Percentiles rank a stretch among this genome's conserved stretches.
Evolutionary conservation across 805 yeast genomes (phyloP).

Genomic region (Blastobotrys mokoenaii): DNA sequence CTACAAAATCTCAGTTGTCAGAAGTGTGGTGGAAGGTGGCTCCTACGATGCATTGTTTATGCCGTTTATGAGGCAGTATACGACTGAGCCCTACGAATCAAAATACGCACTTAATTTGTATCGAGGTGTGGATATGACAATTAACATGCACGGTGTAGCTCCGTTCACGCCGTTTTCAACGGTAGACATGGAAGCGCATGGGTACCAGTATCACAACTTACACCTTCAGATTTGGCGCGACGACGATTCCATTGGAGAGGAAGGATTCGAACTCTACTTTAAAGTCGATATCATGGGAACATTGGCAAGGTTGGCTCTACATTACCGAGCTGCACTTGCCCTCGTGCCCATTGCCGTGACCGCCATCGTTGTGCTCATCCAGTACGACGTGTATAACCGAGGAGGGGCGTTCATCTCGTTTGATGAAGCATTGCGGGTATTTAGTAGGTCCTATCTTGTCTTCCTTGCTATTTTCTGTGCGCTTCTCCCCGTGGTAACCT

Average conservation of each 20-base stretch:
- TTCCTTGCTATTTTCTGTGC: slow-evolving; percentile 26
- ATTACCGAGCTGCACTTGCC: slow-evolving; percentile 70
- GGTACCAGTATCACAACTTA: not conserved
- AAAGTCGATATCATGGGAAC: slow-evolving; percentile 48
- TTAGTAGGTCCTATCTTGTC: slow-evolving; percentile 27
- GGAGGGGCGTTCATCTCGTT: slow-evolving; percentile 36
- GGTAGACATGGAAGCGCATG: not conserved
- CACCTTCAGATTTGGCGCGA: slow-evolving; percentile 4
- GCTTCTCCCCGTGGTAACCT: slow-evolving; percentile 17
- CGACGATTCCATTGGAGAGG: slow-evolving; percentile 1
- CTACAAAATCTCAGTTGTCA: slow-evolving; percentile 32
- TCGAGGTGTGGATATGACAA: slow-evolving; percentile 29
- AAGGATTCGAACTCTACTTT: not conserved
- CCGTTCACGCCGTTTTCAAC: slow-evolving; percentile 13
- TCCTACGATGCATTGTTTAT: slow-evolving; percentile 30
- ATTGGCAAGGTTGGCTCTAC: slow-evolving; percentile 57
- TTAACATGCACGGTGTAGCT: slow-evolving; percentile 11
- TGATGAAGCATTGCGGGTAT: slow-evolving; percentile 36
- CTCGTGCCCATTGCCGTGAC: slow-evolving; percentile 60
- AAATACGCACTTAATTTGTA: slow-evolving; percentile 65
- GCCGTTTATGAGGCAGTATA: slow-evolving; percentile 63
- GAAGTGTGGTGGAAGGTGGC: slow-evolving; percentile 4
- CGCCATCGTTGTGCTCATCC: slow-evolving; percentile 44
- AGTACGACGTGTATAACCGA: slow-evolving; percentile 39
- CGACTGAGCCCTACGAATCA: slow-evolving; percentile 58